Evolutionary conservation across 768 basidiomycete genomes (phyloP).

Genomic region (Obba rivulosa): DNA sequence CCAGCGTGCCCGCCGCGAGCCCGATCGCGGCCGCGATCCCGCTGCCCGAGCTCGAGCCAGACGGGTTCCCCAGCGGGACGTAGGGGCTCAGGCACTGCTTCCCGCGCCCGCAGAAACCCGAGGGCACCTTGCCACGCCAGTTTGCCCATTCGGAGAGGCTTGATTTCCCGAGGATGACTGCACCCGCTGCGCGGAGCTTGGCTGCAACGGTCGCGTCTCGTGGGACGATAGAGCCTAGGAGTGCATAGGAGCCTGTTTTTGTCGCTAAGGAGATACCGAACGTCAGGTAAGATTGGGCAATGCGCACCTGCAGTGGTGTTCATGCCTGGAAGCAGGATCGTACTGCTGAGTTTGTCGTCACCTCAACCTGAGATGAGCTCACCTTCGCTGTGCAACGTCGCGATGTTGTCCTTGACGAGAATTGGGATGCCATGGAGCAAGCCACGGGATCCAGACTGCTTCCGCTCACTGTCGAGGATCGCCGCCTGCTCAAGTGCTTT

Average conservation of each 20-base stretch:
- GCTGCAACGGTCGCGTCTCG: constrained; percentile 28
- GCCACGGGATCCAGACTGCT: constrained; percentile 12
- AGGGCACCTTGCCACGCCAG: constrained; percentile 33
- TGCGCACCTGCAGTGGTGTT: constrained; percentile 28
- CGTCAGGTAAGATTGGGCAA: too few species aligned
- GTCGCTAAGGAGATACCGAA: background rate
- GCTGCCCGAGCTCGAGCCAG: constrained; percentile 38
- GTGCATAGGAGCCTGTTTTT: constrained; percentile 25
- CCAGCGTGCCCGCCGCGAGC: constrained; percentile 37
- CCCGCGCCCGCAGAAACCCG: constrained; percentile 42
- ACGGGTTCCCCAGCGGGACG: constrained; percentile 35
- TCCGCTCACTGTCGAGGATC: constrained; percentile 19
- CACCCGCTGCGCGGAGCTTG: constrained; percentile 29
- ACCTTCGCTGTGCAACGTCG: constrained; percentile 29
- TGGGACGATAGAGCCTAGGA: constrained; percentile 29
- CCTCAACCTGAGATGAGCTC: background rate
- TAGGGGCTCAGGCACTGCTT: constrained; percentile 41
- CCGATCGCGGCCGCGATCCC: constrained; percentile 37
- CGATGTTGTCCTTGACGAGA: constrained; percentile 34
- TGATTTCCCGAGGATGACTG: constrained; percentile 39
- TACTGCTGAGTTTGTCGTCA: background rate
- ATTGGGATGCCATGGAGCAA: constrained; percentile 33
- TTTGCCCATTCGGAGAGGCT: constrained; percentile 42
- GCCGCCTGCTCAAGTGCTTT: constrained; percentile 49
- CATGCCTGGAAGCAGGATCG: constrained; percentile 22